A percentile compares a stretch with the other conserved stretches of the same genome.
phyloP scores from a whole-genome alignment of 1,284 basidiomycete species.

The Trichosporon sp. region DNA sequence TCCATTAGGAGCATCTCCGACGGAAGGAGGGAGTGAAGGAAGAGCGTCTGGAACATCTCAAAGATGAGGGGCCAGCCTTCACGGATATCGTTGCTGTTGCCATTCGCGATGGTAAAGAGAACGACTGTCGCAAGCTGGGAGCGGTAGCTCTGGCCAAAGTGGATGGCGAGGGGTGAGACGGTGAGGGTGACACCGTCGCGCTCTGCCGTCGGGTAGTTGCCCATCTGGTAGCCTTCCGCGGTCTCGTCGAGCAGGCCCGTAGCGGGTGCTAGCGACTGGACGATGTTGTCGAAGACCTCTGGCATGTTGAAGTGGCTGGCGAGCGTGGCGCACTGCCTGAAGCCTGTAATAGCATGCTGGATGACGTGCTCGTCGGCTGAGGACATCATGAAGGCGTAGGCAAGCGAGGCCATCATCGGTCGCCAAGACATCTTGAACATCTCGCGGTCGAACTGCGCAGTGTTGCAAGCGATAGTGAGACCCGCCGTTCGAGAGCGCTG shows the following conservation, averaged over 20 bases:
- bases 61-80: slow-evolving; percentile 96
- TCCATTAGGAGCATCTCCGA: slow-evolving; percentile 89
- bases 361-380: slow-evolving; percentile 90
- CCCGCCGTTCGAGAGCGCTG: slow-evolving; percentile 74
- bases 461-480: slow-evolving; percentile 71
- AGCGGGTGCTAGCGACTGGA: slow-evolving; percentile 82
- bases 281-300: slow-evolving; percentile 95
- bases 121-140: slow-evolving; percentile 96
- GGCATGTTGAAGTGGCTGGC: slow-evolving; percentile 83
- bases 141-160: slow-evolving; percentile 93
- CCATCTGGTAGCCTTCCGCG: slow-evolving; percentile 62
- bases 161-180: slow-evolving; percentile 84
- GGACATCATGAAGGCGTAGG: slow-evolving; percentile 89
- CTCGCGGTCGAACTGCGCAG: slow-evolving; percentile 73
- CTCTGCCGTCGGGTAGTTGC: slow-evolving; percentile 84
- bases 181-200: slow-evolving; percentile 86
- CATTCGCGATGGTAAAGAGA: slow-evolving; percentile 95
- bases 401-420: slow-evolving; percentile 82
- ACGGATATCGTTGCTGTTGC: slow-evolving; percentile 88
- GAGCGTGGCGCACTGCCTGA: slow-evolving; percentile 90
- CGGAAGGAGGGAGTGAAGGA: slow-evolving; percentile 86
- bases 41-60: slow-evolving; percentile 96
- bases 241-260: slow-evolving; percentile 74
- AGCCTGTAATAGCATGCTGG: slow-evolving; percentile 88
- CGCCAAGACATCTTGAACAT: slow-evolving; percentile 94